Conservation (phyloP, 441 rosid genomes). For the Adansonia rubrostipa region DNA sequence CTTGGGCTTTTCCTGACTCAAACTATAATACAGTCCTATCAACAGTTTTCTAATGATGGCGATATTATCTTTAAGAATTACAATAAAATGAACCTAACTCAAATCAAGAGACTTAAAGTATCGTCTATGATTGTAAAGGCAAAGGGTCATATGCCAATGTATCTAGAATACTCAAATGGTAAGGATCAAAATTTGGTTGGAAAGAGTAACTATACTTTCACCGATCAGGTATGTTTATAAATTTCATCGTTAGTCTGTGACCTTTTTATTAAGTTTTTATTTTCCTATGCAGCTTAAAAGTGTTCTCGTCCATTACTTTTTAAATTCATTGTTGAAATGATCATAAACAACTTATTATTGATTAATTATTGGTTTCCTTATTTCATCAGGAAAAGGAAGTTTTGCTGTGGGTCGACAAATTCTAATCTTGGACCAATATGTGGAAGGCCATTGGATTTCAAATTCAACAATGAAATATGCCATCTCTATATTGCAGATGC, state of each 20-base stretch:
- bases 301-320: too few relatives aligned
- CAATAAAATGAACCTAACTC: background rate
- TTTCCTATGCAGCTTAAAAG: too few relatives aligned
- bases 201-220: constrained; percentile 43
- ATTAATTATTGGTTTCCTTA: background rate
- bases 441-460: constrained; percentile 51
- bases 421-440: constrained; percentile 36
- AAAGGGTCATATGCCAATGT: too few relatives aligned
- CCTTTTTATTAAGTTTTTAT: too few relatives aligned
- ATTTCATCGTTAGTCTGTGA: too few relatives aligned
- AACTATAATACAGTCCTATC: background rate
- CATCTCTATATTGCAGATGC: too few relatives aligned
- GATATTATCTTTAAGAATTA: background rate
- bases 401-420: constrained; percentile 47
- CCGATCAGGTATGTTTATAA: constrained; percentile 30
- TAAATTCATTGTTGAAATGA: too few relatives aligned
- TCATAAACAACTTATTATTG: background rate
- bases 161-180: background rate
- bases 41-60: background rate
- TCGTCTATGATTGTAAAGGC: constrained; percentile 22
- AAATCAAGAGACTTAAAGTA: constrained; percentile 20
- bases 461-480: constrained; percentile 40
- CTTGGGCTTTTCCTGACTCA: background rate
- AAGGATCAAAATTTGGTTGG: constrained; percentile 34
- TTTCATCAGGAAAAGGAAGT: constrained; percentile 31